phyloP scores from a whole-genome alignment of 106 monocot species.

The Agapanthus africanus region DNA sequence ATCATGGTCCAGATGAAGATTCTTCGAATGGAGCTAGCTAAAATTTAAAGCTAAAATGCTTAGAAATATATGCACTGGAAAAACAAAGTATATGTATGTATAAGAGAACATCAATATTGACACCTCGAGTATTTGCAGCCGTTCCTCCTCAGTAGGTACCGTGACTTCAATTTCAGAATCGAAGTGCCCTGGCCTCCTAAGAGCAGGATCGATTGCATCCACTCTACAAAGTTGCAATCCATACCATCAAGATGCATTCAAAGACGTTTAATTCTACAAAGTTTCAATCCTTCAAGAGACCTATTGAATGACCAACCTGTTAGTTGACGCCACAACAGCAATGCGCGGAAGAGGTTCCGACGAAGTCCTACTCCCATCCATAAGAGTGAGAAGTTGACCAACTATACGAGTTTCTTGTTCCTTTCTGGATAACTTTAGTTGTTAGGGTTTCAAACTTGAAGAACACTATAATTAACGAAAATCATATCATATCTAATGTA shows the following conservation, averaged over 20 bases:
- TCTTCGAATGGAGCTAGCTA: constrained; percentile 56
- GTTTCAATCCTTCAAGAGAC: too few species aligned
- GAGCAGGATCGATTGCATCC: constrained; percentile 75
- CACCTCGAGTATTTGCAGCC: constrained; percentile 77
- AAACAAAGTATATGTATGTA: too few species aligned
- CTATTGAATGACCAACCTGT: constrained; percentile 31
- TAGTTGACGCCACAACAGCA: constrained; percentile 32
- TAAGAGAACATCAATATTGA: too few species aligned
- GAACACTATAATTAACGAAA: too few species aligned
- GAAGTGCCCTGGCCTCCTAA: constrained; percentile 83
- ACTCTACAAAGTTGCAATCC: constrained; percentile 14
- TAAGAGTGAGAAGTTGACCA: constrained; percentile 74
- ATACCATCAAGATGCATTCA: too few species aligned
- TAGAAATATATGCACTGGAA: too few species aligned
- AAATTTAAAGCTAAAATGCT: too few species aligned
- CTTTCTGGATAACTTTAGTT: constrained; percentile 47
- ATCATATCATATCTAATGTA: too few species aligned
- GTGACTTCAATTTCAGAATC: constrained; percentile 82
- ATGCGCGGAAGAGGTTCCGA: constrained; percentile 25
- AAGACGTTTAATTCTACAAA: too few species aligned
- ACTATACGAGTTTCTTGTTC: constrained; percentile 84
- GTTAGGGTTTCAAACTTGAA: too few species aligned
- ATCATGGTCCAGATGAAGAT: constrained; percentile 43
- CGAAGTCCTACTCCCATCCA: constrained; percentile 72
- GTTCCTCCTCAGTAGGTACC: constrained; percentile 74